A percentile compares a stretch with the other conserved stretches of the same genome.
These are phyloP conservation scores for Rosellinia necatrix DNA, from an alignment of 2,329 filamentous ascomycete species.

Conservation along the genomic window DNA sequence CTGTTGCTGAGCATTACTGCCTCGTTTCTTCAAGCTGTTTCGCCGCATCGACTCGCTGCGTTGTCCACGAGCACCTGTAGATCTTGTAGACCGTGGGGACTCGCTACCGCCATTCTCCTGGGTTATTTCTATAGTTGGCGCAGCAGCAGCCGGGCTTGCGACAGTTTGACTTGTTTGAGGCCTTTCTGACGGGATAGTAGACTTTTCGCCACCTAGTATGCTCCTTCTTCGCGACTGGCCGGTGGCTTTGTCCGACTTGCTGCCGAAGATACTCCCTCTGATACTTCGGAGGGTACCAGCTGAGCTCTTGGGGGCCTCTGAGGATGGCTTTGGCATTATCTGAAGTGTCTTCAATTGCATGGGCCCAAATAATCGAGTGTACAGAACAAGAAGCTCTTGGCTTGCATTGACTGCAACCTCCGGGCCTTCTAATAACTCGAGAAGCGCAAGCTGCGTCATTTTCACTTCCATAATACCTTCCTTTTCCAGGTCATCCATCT, in stretches of 20 bases:
- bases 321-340: slow-evolving; percentile 43
- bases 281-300: slow-evolving; percentile 72
- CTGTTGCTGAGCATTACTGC: slow-evolving; percentile 53
- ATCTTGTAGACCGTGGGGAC: slow-evolving; percentile 41
- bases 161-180: slow-evolving; percentile 53
- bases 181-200: slow-evolving; percentile 41
- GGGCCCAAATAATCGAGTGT: slow-evolving; percentile 75
- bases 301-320: slow-evolving; percentile 68
- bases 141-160: slow-evolving; percentile 55
- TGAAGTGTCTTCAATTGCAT: slow-evolving; percentile 47
- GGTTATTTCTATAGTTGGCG: slow-evolving; percentile 78
- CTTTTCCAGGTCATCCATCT: slow-evolving; percentile 83
- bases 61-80: slow-evolving; percentile 46
- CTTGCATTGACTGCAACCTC: slow-evolving; percentile 86
- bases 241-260: slow-evolving; percentile 51
- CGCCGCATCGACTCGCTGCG: slow-evolving; percentile 55
- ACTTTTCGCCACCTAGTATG: slow-evolving; percentile 40
- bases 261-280: slow-evolving; percentile 78
- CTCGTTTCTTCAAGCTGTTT: slow-evolving; percentile 58
- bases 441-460: slow-evolving; percentile 86
- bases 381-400: slow-evolving; percentile 81
- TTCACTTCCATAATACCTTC: slow-evolving; percentile 90
- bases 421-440: slow-evolving; percentile 83
- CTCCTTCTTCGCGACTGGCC: slow-evolving; percentile 45
- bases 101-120: slow-evolving; percentile 61